A percentile compares a stretch with the other conserved stretches of the same genome.
Evolutionary conservation across 495 filamentous ascomycete species (phyloP).

Genomic region (Tricharina praecox): DNA sequence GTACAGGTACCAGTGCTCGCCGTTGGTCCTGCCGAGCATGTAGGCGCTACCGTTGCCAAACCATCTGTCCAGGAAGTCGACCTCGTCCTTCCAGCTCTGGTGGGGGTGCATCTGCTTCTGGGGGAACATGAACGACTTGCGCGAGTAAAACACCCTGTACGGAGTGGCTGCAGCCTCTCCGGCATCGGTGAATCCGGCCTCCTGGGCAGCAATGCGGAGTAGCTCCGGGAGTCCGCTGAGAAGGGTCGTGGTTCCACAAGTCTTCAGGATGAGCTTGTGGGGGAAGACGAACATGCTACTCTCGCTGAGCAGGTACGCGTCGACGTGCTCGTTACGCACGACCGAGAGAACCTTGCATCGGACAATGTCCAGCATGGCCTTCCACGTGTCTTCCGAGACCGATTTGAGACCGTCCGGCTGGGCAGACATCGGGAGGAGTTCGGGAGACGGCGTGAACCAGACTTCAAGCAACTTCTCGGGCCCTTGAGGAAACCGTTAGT

Average conservation of each 20-base stretch:
- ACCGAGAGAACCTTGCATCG: constrained; percentile 96
- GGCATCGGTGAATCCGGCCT: constrained; percentile 62
- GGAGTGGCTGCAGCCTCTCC: constrained; percentile 62
- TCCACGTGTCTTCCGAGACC: constrained; percentile 72
- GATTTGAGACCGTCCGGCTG: constrained; percentile 69
- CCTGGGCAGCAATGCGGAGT: constrained; percentile 70
- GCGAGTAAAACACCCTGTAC: constrained; percentile 94
- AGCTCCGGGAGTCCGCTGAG: constrained; percentile 75
- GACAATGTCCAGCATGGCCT: constrained; percentile 91
- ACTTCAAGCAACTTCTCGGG: constrained; percentile 98
- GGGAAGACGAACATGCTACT: constrained; percentile 99
- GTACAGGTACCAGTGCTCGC: constrained; percentile 98
- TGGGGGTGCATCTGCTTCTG: constrained; percentile 89
- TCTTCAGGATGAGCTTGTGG: constrained; percentile 98
- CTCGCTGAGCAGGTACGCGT: constrained; percentile 94
- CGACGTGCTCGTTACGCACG: constrained; percentile 83
- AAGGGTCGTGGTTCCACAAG: constrained; percentile 92
- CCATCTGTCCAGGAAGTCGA: constrained; percentile 71
- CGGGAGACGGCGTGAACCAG: constrained; percentile 79
- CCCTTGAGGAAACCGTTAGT: constrained; percentile 46
- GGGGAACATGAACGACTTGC: constrained; percentile 95
- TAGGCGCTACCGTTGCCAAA: constrained; percentile 92
- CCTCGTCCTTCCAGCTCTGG: constrained; percentile 93
- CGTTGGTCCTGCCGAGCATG: constrained; percentile 99
- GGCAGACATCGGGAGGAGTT: constrained; percentile 49